Evolutionary conservation across 75 land plant species (phyloP).

Genomic region (Selaginella moellendorffii): DNA sequence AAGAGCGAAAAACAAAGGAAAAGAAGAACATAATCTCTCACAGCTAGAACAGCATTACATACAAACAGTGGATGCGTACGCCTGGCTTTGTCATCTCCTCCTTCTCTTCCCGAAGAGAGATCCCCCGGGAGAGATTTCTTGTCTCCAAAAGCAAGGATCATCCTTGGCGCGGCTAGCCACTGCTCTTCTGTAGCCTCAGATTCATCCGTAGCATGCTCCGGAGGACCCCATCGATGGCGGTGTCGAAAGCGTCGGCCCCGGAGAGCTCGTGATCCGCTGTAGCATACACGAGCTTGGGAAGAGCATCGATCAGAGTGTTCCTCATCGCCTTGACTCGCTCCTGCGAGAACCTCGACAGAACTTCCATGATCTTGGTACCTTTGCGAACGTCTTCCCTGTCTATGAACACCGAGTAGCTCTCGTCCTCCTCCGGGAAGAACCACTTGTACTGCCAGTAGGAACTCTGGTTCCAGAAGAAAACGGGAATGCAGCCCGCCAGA

Average conservation of each 20-base stretch:
- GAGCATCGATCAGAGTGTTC: not conserved
- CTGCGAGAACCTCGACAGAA: slow-evolving; percentile 21
- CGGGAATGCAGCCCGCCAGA: slow-evolving; percentile 66
- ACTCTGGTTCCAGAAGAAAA: slow-evolving; percentile 53
- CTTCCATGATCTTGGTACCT: slow-evolving; percentile 24
- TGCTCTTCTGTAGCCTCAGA: no score
- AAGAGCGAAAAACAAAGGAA: no score
- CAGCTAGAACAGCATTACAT: no score
- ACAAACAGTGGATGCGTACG: no score
- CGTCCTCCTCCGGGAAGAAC: slow-evolving; percentile 29
- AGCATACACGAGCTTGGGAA: slow-evolving; percentile 4
- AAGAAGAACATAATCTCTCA: no score
- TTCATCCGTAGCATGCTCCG: not conserved
- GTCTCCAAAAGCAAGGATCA: no score
- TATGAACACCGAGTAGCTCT: slow-evolving; percentile 30
- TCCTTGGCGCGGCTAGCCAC: no score
- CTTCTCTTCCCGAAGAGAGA: no score
- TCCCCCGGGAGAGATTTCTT: no score
- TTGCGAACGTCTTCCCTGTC: slow-evolving; percentile 5
- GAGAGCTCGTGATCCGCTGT: slow-evolving; percentile 9
- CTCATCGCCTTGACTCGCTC: slow-evolving; percentile 25
- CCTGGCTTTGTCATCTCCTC: no score
- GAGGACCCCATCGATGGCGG: slow-evolving; percentile 26
- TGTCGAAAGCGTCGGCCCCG: slow-evolving; percentile 41
- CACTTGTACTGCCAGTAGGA: slow-evolving; percentile 57